Evolutionary conservation across 2,329 filamentous ascomycete species (phyloP), one percentile per base, ranked within the genome.

Genomic region (Hypoxylon sp.): DNA sequence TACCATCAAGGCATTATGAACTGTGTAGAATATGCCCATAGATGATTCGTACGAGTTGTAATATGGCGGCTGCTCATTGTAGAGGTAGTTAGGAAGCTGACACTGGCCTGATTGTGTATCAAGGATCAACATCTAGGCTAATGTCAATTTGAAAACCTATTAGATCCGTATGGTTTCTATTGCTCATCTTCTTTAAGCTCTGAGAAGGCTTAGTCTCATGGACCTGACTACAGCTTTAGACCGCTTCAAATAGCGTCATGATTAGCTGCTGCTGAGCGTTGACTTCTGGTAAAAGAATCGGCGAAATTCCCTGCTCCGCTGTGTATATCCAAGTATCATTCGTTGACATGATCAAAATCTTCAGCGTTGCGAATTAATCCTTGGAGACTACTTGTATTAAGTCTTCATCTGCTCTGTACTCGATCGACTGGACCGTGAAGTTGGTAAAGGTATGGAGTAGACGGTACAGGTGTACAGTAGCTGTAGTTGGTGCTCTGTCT

Each of bases 1-100:
- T 52, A 65, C 63, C 44, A 31, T 51, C 13, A 66, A 24, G 3
- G 52, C 63, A 4, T 57, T 46, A 2, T n/a, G n/a, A 6, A 66
- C 63, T 1, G 29, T 52, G 4, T 29, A 9, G 14, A 66, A 66
- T 3, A 22, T 22, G 19, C 19, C 19, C 19, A 22, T 22, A 22
- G 19, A 22, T 22, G 19, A 22, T 22, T 37, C 33, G 48, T 42
- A 67, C 2, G 37, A 11, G n/a, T 63, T 56, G 5, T 22, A 22
- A 22, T 50, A 58, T 2, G 11, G 37, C 1, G 46, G 39, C 0
- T 39, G 37, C 17, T n/a, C 39, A 17, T 42, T 48, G 13, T 13
- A 58, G 2, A 47, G 22, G 13, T 68, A 61, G 3, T 44, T 35
- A 0, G 61, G 55, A 1, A 65, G 5, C 1, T 29, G 31, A 10